Evolutionary conservation across 2,329 filamentous ascomycete genomes (phyloP), one percentile per base, ranked within the genome.

Genomic region (Beauveria sp.): DNA sequence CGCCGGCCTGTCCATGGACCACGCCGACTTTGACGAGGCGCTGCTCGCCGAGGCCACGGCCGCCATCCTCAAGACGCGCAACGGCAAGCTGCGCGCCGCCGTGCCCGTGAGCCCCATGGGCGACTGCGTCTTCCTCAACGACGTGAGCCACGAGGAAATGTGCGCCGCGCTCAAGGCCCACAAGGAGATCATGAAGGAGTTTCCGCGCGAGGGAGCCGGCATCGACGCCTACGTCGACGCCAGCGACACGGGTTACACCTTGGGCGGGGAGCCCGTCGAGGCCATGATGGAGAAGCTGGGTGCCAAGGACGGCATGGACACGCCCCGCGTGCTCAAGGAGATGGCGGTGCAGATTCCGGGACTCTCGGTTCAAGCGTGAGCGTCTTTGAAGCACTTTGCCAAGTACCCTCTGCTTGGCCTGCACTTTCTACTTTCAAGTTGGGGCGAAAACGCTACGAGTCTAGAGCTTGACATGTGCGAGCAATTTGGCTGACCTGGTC

Each of bases 1-100:
- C 50, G 86, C 86, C 6, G 88, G 88, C 22, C 79, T 90, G 0
- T 86, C 86, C 22, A 89, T 90, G 79, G 88, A 90, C 64, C 87
- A 90, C 68, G 78, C 81, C 7, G 77, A 87, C 43, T 90, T 90
- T 68, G 81, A 89, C 66, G 85, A 86, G 60, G 78, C 82, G 0
- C 79, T 89, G 28, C 80, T 90, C 10, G 83, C 86, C 57, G 83
- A 84, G 67, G 88, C 80, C 2, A 90, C 87, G 1, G 76, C 82
- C 16, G 88, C 88, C 14, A 90, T 90, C 64, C 75, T 90, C 55
- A 88, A 87, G 76, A 90, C 88, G 0, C 80, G 88, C 14, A 88
- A 90, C 65, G 88, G 88, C 40, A 78, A 83, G 68, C 78, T 90
- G 10, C 82, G 88, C 45, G 84, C 87, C 40, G 87, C 88, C 4